A percentile compares a stretch with the other conserved stretches of the same genome.
Conservation (phyloP, 2,329 filamentous ascomycete genomes). For the Trichoderma simmonsii region DNA sequence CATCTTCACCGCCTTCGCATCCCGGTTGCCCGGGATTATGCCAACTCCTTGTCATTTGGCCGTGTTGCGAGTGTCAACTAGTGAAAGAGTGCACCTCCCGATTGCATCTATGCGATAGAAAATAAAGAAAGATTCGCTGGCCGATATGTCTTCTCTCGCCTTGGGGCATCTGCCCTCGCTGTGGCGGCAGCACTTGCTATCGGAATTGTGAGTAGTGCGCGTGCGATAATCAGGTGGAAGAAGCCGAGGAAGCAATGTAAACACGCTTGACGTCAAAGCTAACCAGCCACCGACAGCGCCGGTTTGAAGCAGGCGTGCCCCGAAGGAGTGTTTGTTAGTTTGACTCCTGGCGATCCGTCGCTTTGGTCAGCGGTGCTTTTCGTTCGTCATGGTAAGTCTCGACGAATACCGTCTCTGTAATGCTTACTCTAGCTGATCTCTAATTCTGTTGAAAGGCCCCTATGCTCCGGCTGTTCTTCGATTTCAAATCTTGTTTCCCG, state of each 20-base stretch:
- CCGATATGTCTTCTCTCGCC: conserved; percentile 42
- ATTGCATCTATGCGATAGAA: conserved; percentile 7
- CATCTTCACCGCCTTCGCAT: conserved; percentile 16
- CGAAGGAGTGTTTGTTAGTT: conserved; percentile 79
- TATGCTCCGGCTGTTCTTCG: conserved; percentile 84
- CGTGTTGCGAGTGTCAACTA: conserved; percentile 1
- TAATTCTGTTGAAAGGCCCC: conserved; percentile 59
- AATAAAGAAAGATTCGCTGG: neutral
- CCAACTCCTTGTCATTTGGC: neutral
- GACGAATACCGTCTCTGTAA: neutral
- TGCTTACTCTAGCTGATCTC: neutral
- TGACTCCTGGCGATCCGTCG: conserved; percentile 75
- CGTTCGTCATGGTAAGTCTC: conserved; percentile 69
- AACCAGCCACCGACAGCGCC: conserved; percentile 50
- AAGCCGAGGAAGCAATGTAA: neutral
- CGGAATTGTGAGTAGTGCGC: conserved; percentile 67
- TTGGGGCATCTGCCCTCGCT: conserved; percentile 53
- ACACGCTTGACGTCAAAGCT: conserved; percentile 18
- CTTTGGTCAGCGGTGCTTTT: conserved; percentile 92
- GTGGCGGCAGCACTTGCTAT: conserved; percentile 71
- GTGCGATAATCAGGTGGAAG: neutral
- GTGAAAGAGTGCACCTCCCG: neutral
- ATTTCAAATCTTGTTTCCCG: conserved; percentile 85
- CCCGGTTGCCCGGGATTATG: neutral
- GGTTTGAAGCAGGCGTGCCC: conserved; percentile 80